Evolutionary conservation across 2,329 filamentous ascomycete species (phyloP), one percentile per base, ranked within the genome.

Genomic region (Paracamarosporium sp.): DNA sequence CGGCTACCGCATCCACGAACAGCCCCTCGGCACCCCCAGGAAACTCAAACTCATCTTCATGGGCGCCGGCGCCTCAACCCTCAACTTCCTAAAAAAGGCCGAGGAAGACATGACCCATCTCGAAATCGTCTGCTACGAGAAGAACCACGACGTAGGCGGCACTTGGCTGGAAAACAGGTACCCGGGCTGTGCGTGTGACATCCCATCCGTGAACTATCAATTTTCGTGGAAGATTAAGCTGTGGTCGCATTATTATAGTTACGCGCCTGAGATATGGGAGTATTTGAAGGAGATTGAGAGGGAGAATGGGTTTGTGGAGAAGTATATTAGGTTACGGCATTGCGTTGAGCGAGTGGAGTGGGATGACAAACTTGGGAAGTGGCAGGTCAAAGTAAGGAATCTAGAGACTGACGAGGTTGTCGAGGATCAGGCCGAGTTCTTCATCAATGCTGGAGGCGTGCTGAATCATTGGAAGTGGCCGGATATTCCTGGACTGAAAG

Each of bases 401-500:
- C 47, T 67, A 15, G 52, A 59, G 9, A 69, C 46, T 8, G 56
- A 59, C 13, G 50, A 60, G 28, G 43, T 64, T 1, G 50, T 66
- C 25, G 55, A 66, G 38, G 64, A 68, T 46, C 64, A 60, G 30
- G 60, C 62, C n/a, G 61, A 68, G 12, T 65, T 70, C 47, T 67
- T 70, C 56, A 55, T 70, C 38, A 67, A 67, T 31, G 64, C 63
- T 27, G 62, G 64, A 3, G 64, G 64, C 11, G 64, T 70, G 15
- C 47, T 69, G 17, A 68, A 69, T 35, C 63, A 63, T 48, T 80
- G 75, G 73, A 79, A 79, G 53, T 79, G 74, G 75, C 79, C 79
- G 0, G 70, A 76, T 13, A 76, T 81, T 6, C 71, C 72, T 9
- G 78, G 77, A 0, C 48, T 80, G 25, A 55, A 75, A 5, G 65